These are phyloP conservation scores for Zasmidium angulare DNA, from an alignment of 2,329 filamentous ascomycete species.

Conservation along the genomic window DNA sequence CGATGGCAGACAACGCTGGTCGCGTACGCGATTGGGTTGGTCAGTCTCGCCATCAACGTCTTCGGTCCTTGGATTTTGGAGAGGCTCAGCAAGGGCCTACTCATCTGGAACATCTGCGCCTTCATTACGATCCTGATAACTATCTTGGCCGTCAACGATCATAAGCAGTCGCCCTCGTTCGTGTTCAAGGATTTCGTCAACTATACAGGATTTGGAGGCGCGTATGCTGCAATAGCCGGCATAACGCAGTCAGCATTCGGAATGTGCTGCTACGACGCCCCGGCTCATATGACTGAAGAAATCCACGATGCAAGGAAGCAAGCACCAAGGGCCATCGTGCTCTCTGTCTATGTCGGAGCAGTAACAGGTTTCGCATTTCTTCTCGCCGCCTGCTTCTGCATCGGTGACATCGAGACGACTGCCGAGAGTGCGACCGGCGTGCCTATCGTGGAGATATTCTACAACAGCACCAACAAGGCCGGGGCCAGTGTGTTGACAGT, in stretches of 20 bases:
- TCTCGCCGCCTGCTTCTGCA: conserved; percentile 51
- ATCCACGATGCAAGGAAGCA: conserved; percentile 53
- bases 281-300: conserved; percentile 57
- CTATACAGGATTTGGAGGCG: conserved; percentile 51
- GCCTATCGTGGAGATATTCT: conserved; percentile 55
- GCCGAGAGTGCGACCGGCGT: conserved; percentile 49
- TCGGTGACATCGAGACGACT: conserved; percentile 50
- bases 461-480: conserved; percentile 48
- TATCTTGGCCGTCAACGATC: conserved; percentile 54
- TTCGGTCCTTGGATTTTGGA: conserved; percentile 53
- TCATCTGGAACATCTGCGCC: conserved; percentile 55
- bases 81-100: conserved; percentile 50
- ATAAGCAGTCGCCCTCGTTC: conserved; percentile 55
- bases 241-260: conserved; percentile 56
- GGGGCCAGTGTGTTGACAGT: conserved; percentile 48
- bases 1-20: conserved; percentile 58
- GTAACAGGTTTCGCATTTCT: conserved; percentile 52
- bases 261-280: conserved; percentile 55
- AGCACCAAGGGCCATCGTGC: conserved; percentile 50
- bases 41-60: conserved; percentile 51
- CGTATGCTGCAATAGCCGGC: conserved; percentile 55
- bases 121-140: conserved; percentile 55
- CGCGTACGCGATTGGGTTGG: conserved; percentile 49
- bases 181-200: conserved; percentile 59
- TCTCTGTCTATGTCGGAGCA: conserved; percentile 46